Percentiles rank a stretch among this genome's conserved stretches.
Conservation (phyloP, 2,329 filamentous ascomycete genomes). For the Colletotrichum brevisporum region DNA sequence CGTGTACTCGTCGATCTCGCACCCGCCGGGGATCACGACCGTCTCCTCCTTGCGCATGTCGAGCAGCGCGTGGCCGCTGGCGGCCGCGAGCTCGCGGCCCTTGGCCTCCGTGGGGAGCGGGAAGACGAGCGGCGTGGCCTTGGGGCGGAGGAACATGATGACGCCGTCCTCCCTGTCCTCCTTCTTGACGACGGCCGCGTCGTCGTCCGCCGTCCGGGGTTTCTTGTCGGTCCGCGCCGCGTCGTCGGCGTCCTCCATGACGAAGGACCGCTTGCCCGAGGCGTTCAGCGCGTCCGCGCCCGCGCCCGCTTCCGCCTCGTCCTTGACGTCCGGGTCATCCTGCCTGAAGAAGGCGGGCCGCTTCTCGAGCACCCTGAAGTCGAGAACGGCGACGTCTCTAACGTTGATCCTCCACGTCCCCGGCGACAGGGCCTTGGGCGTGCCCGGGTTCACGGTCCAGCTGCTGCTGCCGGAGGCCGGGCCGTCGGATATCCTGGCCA, state of each 20-base stretch:
- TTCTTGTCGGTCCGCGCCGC: slow-evolving; percentile 55
- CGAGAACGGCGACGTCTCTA: slow-evolving; percentile 63
- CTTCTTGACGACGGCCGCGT: slow-evolving; percentile 44
- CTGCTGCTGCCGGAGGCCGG: slow-evolving; percentile 46
- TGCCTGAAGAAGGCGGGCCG: slow-evolving; percentile 59
- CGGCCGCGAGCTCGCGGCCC: slow-evolving; percentile 61
- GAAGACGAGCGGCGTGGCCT: slow-evolving; percentile 65
- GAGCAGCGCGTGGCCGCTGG: slow-evolving; percentile 65
- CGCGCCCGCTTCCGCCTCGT: slow-evolving; percentile 43
- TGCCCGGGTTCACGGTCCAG: slow-evolving; percentile 57
- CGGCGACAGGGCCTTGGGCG: slow-evolving; percentile 63
- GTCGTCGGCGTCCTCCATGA: slow-evolving; percentile 58
- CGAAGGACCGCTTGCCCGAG: slow-evolving; percentile 66
- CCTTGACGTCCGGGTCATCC: slow-evolving; percentile 41
- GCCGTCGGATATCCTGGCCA: slow-evolving; percentile 61
- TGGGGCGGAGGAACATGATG: slow-evolving; percentile 68
- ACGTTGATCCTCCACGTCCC: slow-evolving; percentile 72
- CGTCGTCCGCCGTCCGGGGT: slow-evolving; percentile 52
- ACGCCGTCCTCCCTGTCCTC: slow-evolving; percentile 61
- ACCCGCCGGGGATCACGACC: slow-evolving; percentile 62
- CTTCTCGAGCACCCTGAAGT: slow-evolving; percentile 72
- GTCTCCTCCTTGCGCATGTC: slow-evolving; percentile 66
- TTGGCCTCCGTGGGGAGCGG: slow-evolving; percentile 63
- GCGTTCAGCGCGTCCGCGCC: slow-evolving; percentile 57
- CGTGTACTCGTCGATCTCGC: slow-evolving; percentile 67